Evolutionary conservation across 768 basidiomycete species (phyloP).

Genomic region (Clitopilus passeckerianus): DNA sequence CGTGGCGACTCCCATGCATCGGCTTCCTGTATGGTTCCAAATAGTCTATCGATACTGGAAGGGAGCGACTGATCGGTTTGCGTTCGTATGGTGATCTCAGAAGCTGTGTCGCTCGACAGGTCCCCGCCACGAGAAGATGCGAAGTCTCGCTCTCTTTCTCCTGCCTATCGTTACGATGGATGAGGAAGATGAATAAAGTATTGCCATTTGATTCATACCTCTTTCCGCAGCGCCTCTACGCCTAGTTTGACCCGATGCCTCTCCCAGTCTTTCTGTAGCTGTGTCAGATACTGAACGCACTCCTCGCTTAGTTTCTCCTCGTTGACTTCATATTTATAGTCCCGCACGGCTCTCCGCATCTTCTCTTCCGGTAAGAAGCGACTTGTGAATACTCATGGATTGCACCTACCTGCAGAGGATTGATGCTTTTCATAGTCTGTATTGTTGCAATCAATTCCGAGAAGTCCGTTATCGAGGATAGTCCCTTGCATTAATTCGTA

Average conservation of each 20-base stretch:
- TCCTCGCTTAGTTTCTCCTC: slow-evolving; percentile 94
- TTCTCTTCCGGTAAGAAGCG: slow-evolving; percentile 18
- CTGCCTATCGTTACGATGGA: slow-evolving; percentile 39
- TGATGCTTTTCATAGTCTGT: slow-evolving; percentile 80
- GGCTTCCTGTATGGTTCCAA: slow-evolving; percentile 62
- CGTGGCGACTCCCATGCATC: slow-evolving; percentile 74
- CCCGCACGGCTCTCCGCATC: slow-evolving; percentile 92
- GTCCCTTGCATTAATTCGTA: slow-evolving; percentile 41
- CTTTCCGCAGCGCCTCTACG: slow-evolving; percentile 79
- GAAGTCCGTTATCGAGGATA: slow-evolving; percentile 87
- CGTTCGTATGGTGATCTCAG: slow-evolving; percentile 27
- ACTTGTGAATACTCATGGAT: not conserved
- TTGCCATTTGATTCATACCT: slow-evolving; percentile 39
- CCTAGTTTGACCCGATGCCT: slow-evolving; percentile 82
- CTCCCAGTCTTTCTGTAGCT: slow-evolving; percentile 98
- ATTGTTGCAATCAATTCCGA: slow-evolving; percentile 85
- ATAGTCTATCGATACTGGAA: slow-evolving; percentile 75
- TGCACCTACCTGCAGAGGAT: slow-evolving; percentile 76
- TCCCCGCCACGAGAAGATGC: slow-evolving; percentile 46
- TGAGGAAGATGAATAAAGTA: not conserved
- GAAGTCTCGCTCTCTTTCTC: slow-evolving; percentile 63
- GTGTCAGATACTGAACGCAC: slow-evolving; percentile 89
- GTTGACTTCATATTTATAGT: slow-evolving; percentile 91
- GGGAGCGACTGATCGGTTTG: slow-evolving; percentile 27
- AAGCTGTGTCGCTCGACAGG: slow-evolving; percentile 21